phyloP scores from a whole-genome alignment of 129 eudicot genomes.

The carrot (Daucus carota) region DNA sequence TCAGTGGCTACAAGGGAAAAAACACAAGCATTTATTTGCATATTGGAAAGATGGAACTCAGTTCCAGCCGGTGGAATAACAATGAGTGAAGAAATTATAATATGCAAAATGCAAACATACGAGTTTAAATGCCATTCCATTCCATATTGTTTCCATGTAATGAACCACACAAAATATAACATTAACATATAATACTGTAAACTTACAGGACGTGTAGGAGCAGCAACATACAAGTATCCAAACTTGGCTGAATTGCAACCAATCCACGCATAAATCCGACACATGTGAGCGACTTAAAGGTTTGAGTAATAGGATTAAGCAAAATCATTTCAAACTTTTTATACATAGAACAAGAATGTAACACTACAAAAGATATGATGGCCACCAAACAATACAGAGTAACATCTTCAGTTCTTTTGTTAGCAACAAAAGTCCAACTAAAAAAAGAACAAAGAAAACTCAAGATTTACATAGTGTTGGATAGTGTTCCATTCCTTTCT shows the following conservation, averaged over 20 bases:
- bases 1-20: background rate
- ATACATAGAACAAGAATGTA: background rate
- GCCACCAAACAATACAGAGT: background rate
- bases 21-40: background rate
- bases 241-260: constrained; percentile 78
- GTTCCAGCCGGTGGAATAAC: background rate
- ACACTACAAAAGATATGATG: background rate
- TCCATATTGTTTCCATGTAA: background rate
- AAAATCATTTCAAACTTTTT: background rate
- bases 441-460: background rate
- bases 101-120: background rate
- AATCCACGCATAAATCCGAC: constrained; percentile 90
- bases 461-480: background rate
- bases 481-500: background rate
- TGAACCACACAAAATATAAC: background rate
- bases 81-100: background rate
- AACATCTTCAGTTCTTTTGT: background rate
- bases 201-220: constrained; percentile 86
- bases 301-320: background rate
- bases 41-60: background rate
- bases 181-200: background rate
- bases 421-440: background rate
- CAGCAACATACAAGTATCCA: constrained; percentile 84
- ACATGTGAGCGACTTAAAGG: background rate
- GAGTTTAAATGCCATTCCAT: background rate